Evolutionary conservation across 495 filamentous ascomycete species (phyloP).

Genomic region (Podospora comata): DNA sequence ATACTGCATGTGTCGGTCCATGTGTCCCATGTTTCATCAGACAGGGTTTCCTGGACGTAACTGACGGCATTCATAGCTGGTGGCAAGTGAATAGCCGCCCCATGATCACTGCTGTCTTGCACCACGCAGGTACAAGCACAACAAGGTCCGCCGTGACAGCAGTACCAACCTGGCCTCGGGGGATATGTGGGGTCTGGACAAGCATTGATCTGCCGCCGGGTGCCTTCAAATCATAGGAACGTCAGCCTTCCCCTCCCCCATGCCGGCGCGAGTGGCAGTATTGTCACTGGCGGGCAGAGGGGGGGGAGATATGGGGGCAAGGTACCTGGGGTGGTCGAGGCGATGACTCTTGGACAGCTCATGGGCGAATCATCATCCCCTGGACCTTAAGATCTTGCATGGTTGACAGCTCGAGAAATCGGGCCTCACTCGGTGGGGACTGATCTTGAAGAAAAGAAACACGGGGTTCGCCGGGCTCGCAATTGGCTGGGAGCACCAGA

Average conservation of each 20-base stretch:
- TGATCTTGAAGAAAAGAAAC: slow-evolving; percentile 14
- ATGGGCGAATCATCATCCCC: neutral
- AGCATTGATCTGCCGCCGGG: neutral
- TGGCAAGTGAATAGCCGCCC: slow-evolving; percentile 32
- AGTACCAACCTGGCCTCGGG: neutral
- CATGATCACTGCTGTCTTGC: slow-evolving; percentile 7
- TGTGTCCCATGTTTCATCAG: slow-evolving; percentile 22
- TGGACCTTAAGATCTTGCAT: neutral
- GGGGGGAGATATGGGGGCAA: neutral
- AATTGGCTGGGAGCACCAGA: slow-evolving; percentile 25
- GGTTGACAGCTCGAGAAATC: slow-evolving; percentile 1
- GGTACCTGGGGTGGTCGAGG: neutral
- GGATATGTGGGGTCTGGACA: neutral
- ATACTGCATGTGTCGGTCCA: slow-evolving; percentile 24
- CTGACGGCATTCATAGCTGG: slow-evolving; percentile 19
- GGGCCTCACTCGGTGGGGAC: neutral
- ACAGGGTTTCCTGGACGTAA: slow-evolving; percentile 16
- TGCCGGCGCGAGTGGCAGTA: neutral
- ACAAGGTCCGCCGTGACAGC: slow-evolving; percentile 12
- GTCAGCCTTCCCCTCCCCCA: neutral
- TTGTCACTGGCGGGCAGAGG: neutral
- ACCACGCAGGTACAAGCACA: neutral
- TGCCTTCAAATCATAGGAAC: neutral
- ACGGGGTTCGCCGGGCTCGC: slow-evolving; percentile 22
- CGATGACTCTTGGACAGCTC: no score